These are phyloP conservation scores for Roridomyces roridus DNA, from an alignment of 768 basidiomycete genomes.

Conservation along the genomic window DNA sequence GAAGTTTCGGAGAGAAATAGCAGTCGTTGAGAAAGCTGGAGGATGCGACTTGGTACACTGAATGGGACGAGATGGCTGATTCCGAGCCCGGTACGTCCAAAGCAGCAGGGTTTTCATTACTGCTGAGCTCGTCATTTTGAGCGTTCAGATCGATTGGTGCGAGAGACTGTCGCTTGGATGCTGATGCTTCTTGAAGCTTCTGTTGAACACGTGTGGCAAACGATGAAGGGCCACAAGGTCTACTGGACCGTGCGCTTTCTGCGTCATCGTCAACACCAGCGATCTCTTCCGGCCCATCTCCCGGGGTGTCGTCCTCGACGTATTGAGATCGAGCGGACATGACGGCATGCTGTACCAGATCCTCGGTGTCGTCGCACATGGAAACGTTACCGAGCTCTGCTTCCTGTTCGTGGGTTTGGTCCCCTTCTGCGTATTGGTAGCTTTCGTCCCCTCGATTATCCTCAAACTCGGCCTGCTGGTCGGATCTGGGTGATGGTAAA, in stretches of 20 bases:
- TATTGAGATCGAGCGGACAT: slow-evolving; percentile 28
- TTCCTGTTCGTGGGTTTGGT: neutral
- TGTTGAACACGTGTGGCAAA: slow-evolving; percentile 53
- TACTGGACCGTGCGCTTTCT: slow-evolving; percentile 27
- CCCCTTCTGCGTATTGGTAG: neutral
- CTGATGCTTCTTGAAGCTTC: slow-evolving; percentile 37
- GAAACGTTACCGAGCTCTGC: slow-evolving; percentile 30
- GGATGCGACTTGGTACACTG: slow-evolving; percentile 13
- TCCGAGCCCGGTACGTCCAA: neutral
- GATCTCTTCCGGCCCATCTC: neutral
- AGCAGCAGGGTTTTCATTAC: neutral
- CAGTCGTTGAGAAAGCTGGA: slow-evolving; percentile 19
- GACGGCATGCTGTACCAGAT: slow-evolving; percentile 41
- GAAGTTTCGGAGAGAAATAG: neutral
- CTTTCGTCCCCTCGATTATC: slow-evolving; percentile 3
- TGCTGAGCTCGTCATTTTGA: neutral
- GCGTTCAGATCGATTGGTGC: neutral
- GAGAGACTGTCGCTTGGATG: neutral
- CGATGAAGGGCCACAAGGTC: slow-evolving; percentile 37
- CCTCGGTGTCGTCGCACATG: slow-evolving; percentile 41
- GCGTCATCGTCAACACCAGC: neutral
- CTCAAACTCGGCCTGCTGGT: neutral
- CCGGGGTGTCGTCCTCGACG: neutral
- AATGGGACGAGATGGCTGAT: neutral
- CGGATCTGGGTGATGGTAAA: neutral